Evolutionary conservation across 1,284 basidiomycete genomes (phyloP).

Genomic region (Trichosporon ovoides): DNA sequence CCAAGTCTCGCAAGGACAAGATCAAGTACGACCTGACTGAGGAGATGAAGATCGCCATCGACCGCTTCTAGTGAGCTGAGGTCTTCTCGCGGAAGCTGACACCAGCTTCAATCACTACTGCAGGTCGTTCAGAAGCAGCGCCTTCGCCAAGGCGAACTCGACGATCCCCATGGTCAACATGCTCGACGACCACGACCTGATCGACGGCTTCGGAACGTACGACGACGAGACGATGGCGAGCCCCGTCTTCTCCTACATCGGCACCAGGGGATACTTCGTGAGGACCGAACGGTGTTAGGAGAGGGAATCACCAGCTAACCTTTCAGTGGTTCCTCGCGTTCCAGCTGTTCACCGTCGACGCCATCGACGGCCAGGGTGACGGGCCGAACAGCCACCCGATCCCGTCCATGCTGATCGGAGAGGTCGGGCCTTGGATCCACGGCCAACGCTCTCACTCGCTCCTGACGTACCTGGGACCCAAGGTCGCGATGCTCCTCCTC

Average conservation of each 20-base stretch:
- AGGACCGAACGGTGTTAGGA: not conserved
- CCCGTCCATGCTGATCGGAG: conserved; percentile 69
- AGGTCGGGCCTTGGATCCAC: conserved; percentile 66
- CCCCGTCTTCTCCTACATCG: conserved; percentile 64
- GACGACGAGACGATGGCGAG: conserved; percentile 70
- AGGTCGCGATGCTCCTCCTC: conserved; percentile 66
- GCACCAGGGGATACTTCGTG: conserved; percentile 71
- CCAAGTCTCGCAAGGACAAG: conserved; percentile 61
- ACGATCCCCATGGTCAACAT: conserved; percentile 68
- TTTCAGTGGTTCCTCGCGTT: conserved; percentile 68
- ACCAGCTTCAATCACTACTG: conserved; percentile 80
- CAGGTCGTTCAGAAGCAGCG: conserved; percentile 74
- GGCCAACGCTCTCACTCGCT: conserved; percentile 71
- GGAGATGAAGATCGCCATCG: conserved; percentile 72
- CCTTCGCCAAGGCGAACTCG: conserved; percentile 86
- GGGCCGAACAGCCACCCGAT: conserved; percentile 58
- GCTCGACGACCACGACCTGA: conserved; percentile 63
- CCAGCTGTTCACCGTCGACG: conserved; percentile 78
- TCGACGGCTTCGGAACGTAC: conserved; percentile 83
- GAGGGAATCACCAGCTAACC: not conserved
- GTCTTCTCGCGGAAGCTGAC: not conserved
- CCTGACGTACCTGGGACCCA: conserved; percentile 55
- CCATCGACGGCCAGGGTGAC: conserved; percentile 66
- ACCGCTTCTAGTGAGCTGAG: conserved; percentile 56
- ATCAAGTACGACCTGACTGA: conserved; percentile 61